These are phyloP conservation scores for Nakazawaea sp. DNA, from an alignment of 805 yeast genomes.

Conservation along the genomic window DNA sequence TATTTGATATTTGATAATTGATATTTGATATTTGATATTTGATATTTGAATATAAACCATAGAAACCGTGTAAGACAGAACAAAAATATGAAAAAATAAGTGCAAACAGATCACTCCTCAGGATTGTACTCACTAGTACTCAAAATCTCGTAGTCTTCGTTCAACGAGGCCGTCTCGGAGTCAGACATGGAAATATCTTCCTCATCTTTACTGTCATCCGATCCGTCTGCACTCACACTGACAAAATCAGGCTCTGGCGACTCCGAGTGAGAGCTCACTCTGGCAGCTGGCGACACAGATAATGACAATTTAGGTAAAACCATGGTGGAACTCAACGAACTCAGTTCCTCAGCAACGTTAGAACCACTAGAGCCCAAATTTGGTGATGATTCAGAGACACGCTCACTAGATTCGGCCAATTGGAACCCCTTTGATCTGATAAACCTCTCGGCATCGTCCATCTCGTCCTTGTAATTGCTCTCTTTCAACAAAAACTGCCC, in stretches of 20 bases:
- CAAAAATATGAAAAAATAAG: not conserved
- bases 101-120: not conserved
- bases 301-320: slow-evolving; percentile 9
- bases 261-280: too few relatives aligned
- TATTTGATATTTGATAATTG: too few relatives aligned
- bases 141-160: slow-evolving; percentile 10
- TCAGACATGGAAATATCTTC: too few relatives aligned
- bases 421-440: slow-evolving; percentile 1
- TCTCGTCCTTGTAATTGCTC: slow-evolving; percentile 1
- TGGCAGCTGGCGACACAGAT: not conserved
- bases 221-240: too few relatives aligned
- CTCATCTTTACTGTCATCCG: slow-evolving; percentile 1
- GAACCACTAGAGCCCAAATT: too few relatives aligned
- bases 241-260: slow-evolving; percentile 11
- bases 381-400: not conserved
- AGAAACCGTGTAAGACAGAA: not conserved
- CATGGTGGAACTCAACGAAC: slow-evolving; percentile 8
- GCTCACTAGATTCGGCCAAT: not conserved
- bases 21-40: too few relatives aligned
- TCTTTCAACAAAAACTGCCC: slow-evolving; percentile 3
- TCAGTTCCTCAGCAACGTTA: too few relatives aligned
- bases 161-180: not conserved
- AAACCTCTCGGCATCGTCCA: slow-evolving; percentile 1
- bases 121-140: slow-evolving; percentile 6
- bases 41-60: too few relatives aligned